These are phyloP conservation scores for Stereum hirsutum DNA, from an alignment of 1,284 basidiomycete species.

Conservation along the genomic window DNA sequence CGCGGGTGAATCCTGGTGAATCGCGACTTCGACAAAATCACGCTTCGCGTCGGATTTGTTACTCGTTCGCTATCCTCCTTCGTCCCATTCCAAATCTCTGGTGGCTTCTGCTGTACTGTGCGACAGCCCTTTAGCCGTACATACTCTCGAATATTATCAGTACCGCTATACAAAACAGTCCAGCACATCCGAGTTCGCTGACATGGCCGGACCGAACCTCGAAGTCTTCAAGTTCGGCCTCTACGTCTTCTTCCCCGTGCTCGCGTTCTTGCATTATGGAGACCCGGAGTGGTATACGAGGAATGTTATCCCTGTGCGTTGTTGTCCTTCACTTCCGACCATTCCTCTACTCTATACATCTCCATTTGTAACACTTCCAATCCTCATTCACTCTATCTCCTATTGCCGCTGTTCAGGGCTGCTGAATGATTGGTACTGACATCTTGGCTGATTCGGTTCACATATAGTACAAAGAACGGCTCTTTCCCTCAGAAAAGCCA, in stretches of 20 bases:
- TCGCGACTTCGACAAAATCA: too few relatives aligned
- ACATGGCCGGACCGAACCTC: conserved; percentile 77
- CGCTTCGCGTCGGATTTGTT: too few relatives aligned
- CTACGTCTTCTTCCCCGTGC: conserved; percentile 84
- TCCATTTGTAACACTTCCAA: neutral
- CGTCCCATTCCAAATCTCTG: too few relatives aligned
- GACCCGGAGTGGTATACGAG: conserved; percentile 83
- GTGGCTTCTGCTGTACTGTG: too few relatives aligned
- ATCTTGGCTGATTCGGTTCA: conserved; percentile 1
- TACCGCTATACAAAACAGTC: neutral
- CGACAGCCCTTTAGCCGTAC: too few relatives aligned
- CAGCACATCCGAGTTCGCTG: neutral
- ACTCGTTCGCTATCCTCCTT: too few relatives aligned
- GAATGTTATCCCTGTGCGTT: conserved; percentile 74
- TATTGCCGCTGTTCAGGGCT: too few relatives aligned
- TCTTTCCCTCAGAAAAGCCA: conserved; percentile 55
- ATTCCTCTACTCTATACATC: neutral
- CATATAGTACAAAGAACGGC: conserved; percentile 59
- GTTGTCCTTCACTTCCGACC: neutral
- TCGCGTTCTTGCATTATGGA: conserved; percentile 81
- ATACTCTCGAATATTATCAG: too few relatives aligned
- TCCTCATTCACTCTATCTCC: too few relatives aligned
- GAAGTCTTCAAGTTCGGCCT: conserved; percentile 86
- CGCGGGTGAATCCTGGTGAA: too few relatives aligned
- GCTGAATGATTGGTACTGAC: too few relatives aligned